These are phyloP conservation scores for Ophiosphaerella herpotricha DNA, from an alignment of 2,329 filamentous ascomycete genomes.

Conservation along the genomic window DNA sequence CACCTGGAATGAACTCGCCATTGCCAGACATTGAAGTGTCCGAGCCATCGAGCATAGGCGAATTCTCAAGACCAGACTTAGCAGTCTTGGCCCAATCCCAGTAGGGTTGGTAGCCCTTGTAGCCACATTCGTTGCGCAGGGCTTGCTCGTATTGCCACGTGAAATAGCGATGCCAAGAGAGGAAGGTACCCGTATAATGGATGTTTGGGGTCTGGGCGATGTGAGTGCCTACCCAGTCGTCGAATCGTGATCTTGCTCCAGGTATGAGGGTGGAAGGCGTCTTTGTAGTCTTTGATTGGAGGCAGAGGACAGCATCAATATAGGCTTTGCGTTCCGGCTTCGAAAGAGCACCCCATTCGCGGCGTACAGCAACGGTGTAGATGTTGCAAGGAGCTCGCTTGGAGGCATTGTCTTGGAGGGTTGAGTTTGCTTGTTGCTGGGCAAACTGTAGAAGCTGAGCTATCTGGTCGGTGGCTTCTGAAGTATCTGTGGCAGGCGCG, in stretches of 20 bases:
- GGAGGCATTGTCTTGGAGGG: slow-evolving; percentile 16
- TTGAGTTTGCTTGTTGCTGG: slow-evolving; percentile 19
- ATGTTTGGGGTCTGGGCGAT: slow-evolving; percentile 42
- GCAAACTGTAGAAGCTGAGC: slow-evolving; percentile 28
- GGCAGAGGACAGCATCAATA: slow-evolving; percentile 43
- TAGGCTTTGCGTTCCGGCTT: slow-evolving; percentile 40
- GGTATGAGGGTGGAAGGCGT: slow-evolving; percentile 32
- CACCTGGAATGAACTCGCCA: slow-evolving; percentile 43
- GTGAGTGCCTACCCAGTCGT: slow-evolving; percentile 46
- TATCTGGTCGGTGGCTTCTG: slow-evolving; percentile 29
- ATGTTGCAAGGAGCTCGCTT: slow-evolving; percentile 32
- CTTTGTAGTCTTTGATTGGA: slow-evolving; percentile 33
- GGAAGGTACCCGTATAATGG: slow-evolving; percentile 40
- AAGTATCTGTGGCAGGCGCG: slow-evolving; percentile 22
- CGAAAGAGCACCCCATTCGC: slow-evolving; percentile 33
- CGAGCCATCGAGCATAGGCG: slow-evolving; percentile 61
- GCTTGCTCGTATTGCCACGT: slow-evolving; percentile 48
- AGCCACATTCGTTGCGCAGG: slow-evolving; percentile 50
- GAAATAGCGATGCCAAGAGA: slow-evolving; percentile 49
- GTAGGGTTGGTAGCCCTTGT: slow-evolving; percentile 51
- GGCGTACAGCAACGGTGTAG: slow-evolving; percentile 30
- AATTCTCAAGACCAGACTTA: slow-evolving; percentile 48
- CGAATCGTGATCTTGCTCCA: slow-evolving; percentile 41
- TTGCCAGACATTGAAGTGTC: slow-evolving; percentile 54
- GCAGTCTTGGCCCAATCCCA: slow-evolving; percentile 59